These are phyloP conservation scores for Coemansia brasiliensis DNA, from an alignment of 192 early-diverging fungal genomes.

Conservation along the genomic window DNA sequence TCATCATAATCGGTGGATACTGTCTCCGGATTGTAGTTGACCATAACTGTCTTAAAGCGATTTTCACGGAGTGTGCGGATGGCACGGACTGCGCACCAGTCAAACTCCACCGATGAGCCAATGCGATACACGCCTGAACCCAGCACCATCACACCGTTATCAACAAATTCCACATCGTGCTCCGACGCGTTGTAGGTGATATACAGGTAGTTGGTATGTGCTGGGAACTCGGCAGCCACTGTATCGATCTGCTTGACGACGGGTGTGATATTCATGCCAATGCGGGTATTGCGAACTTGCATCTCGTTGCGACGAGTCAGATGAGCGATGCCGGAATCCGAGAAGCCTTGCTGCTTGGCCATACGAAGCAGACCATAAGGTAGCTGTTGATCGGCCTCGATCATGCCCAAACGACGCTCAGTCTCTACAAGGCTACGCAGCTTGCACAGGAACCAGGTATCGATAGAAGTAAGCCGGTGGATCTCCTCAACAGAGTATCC, in stretches of 20 bases:
- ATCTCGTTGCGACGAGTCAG: conserved; percentile 81
- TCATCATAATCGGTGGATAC: conserved; percentile 99
- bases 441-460: conserved; percentile 98
- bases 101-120: conserved; percentile 96
- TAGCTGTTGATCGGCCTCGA: conserved; percentile 52
- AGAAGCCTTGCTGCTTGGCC: conserved; percentile 97
- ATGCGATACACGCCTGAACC: conserved; percentile 99
- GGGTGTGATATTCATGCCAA: conserved; percentile 79
- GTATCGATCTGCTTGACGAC: conserved; percentile 99
- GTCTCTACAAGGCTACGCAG: conserved; percentile 83
- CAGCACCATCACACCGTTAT: conserved; percentile 95
- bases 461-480: conserved; percentile 87
- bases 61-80: conserved; percentile 89
- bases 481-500: conserved; percentile 93
- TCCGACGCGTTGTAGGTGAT: conserved; percentile 94
- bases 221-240: conserved; percentile 98
- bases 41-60: conserved; percentile 93
- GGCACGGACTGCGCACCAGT: conserved; percentile 97
- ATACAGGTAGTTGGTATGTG: conserved; percentile 97
- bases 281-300: conserved; percentile 79
- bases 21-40: conserved; percentile 99
- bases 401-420: conserved; percentile 64
- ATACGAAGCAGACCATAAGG: conserved; percentile 63
- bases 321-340: conserved; percentile 65
- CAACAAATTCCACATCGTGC: conserved; percentile 90